phyloP scores from a whole-genome alignment of 768 basidiomycete species.

The Lentinula aciculospora region DNA sequence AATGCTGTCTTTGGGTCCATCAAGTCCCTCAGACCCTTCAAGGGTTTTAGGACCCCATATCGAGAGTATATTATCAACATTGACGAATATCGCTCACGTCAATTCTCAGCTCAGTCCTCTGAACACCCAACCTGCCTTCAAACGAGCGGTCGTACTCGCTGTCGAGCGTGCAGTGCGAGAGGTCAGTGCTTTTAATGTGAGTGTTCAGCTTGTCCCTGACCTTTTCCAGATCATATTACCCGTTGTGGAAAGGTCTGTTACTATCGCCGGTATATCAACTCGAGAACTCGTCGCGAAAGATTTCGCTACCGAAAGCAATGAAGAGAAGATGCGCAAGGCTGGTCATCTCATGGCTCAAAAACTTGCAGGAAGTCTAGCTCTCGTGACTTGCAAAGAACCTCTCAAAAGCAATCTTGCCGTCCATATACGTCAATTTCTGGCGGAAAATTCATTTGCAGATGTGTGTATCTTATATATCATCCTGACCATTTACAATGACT shows the following conservation, averaged over 20 bases:
- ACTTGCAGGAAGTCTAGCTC: conserved; percentile 90
- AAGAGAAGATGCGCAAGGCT: conserved; percentile 85
- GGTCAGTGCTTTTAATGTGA: conserved; percentile 34
- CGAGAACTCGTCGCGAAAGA: conserved; percentile 94
- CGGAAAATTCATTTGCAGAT: conserved; percentile 87
- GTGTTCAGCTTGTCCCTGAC: not conserved
- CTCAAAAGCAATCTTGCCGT: conserved; percentile 86
- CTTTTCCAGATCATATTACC: conserved; percentile 80
- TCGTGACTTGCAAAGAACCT: conserved; percentile 98
- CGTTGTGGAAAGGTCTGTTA: conserved; percentile 96
- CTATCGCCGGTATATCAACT: conserved; percentile 97
- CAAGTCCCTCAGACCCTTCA: conserved; percentile 58
- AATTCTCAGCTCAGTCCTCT: conserved; percentile 70
- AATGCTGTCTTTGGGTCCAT: conserved; percentile 54
- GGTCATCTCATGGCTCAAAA: conserved; percentile 97
- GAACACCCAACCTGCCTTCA: conserved; percentile 77
- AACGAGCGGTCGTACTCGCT: conserved; percentile 84
- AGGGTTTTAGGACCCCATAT: conserved; percentile 71
- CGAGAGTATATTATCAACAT: conserved; percentile 67
- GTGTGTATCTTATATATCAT: conserved; percentile 27
- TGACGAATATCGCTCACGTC: conserved; percentile 73
- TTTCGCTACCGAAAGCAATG: conserved; percentile 88
- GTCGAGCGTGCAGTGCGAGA: conserved; percentile 95
- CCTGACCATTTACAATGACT: not conserved
- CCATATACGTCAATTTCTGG: conserved; percentile 78